Evolutionary conservation across 2,329 filamentous ascomycete genomes (phyloP), one percentile per base, ranked within the genome.

Genomic region (Exophiala sp.): DNA sequence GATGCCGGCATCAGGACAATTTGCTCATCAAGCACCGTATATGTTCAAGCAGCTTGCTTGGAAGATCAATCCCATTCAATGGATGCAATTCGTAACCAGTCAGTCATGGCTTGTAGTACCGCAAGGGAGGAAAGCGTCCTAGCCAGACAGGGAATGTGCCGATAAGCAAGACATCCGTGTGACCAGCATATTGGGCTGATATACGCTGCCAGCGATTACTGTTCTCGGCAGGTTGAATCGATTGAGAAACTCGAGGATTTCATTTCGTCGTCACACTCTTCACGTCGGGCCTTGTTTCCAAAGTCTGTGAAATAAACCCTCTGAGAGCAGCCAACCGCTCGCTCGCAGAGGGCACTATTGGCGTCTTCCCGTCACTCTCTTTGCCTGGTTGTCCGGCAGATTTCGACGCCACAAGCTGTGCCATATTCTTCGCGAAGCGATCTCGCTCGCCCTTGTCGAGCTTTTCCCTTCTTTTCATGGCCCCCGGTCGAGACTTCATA

Each of bases 361-460:
- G 44, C 24, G 42, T 48, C 41, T 45, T 27, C 40, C 51, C 39
- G n/a, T 9, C 27, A 43, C 21, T 55, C 34, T n/a, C 51, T 43
- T 38, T 16, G 4, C 9, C 14, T 5, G 8, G 3, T 8, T 4
- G 3, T 9, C 19, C 8, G 4, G 14, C 38, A 13, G 38, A 13
- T 27, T 41, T 41, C 38, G 19, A 19, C 11, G 23, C 24, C 40
- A 57, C 52, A 72, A 96, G 72, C 67, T 84, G 79, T 14, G 86
- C 90, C 77, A 97, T 75, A 65, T 88, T 96, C 64, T 77, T 80
- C 30, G 82, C 83, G 65, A 97, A 96, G 53, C 91, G 75, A 66
- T 89, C 82, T 71, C 86, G 85, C 77, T 97, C 91, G 52, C 80
- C 74, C 66, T 74, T 81, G 50, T 95, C 86, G 24, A 97, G 64